Percentiles rank a stretch among this genome's conserved stretches.
Conservation (phyloP, 179 eudicot genomes). For the Dionaea muscipula region DNA sequence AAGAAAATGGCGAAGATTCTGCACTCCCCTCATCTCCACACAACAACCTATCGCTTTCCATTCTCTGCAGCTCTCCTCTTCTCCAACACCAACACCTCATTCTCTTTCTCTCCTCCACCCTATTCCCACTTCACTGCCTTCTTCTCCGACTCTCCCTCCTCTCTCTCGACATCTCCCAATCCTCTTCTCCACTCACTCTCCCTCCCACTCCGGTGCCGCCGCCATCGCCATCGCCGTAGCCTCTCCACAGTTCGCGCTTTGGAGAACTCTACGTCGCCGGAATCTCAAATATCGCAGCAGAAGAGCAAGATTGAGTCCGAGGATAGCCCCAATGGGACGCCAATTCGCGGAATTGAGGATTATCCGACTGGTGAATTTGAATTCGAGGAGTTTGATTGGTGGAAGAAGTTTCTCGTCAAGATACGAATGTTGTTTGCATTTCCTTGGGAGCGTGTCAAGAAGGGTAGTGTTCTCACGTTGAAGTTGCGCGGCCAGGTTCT, state of each 20-base stretch:
- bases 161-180: not conserved
- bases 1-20: slow-evolving; percentile 37
- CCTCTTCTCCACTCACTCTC: slow-evolving; percentile 7
- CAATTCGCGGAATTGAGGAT: slow-evolving; percentile 15
- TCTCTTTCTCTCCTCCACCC: slow-evolving; percentile 1
- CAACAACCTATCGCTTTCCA: slow-evolving; percentile 25
- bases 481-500: slow-evolving; percentile 86
- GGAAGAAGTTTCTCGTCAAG: slow-evolving; percentile 63
- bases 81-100: too few species aligned
- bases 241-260: slow-evolving; percentile 29
- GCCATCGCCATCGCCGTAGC: slow-evolving; percentile 12
- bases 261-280: slow-evolving; percentile 15
- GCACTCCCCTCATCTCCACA: slow-evolving; percentile 20
- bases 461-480: slow-evolving; percentile 70
- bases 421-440: slow-evolving; percentile 58
- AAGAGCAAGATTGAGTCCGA: slow-evolving; percentile 9
- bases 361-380: slow-evolving; percentile 78
- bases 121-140: not conserved
- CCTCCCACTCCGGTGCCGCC: not conserved
- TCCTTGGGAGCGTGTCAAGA: slow-evolving; percentile 76
- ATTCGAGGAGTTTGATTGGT: slow-evolving; percentile 36
- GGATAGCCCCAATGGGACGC: slow-evolving; percentile 16
- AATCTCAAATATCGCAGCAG: slow-evolving; percentile 11
- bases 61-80: slow-evolving; percentile 17
- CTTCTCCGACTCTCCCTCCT: slow-evolving; percentile 5